Evolutionary conservation across 495 filamentous ascomycete species (phyloP).

Genomic region (Xylaria flabelliformis): DNA sequence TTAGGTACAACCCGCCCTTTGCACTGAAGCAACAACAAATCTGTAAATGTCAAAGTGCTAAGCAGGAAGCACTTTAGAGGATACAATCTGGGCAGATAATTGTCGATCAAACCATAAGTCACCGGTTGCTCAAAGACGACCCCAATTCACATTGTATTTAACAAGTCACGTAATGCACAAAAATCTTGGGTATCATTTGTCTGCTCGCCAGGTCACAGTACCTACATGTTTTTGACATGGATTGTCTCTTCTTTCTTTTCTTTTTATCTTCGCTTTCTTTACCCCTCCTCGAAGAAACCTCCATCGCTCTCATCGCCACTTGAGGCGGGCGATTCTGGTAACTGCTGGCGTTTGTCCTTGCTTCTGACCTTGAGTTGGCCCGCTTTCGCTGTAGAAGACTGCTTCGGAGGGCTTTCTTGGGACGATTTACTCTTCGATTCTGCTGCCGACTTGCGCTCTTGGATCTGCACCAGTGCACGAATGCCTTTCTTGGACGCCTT

Average conservation of each 20-base stretch:
- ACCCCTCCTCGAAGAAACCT: slow-evolving; percentile 41
- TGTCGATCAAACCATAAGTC: neutral
- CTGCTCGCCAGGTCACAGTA: slow-evolving; percentile 9
- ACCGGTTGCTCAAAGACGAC: neutral
- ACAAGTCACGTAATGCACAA: neutral
- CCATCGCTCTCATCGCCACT: slow-evolving; percentile 37
- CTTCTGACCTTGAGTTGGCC: slow-evolving; percentile 24
- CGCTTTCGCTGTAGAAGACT: slow-evolving; percentile 10
- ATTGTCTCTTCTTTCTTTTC: neutral
- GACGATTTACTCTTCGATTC: slow-evolving; percentile 17
- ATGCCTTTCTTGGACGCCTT: slow-evolving; percentile 67
- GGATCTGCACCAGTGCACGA: slow-evolving; percentile 30
- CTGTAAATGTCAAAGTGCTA: too few species aligned
- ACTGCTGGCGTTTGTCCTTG: slow-evolving; percentile 21
- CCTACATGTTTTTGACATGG: slow-evolving; percentile 8
- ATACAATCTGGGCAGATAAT: neutral
- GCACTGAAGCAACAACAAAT: neutral
- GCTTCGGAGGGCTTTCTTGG: slow-evolving; percentile 22
- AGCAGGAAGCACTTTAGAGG: too few species aligned
- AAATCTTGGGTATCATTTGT: slow-evolving; percentile 20
- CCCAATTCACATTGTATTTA: neutral
- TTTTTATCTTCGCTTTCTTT: neutral
- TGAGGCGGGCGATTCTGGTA: slow-evolving; percentile 14
- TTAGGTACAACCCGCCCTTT: neutral
- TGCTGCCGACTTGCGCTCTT: slow-evolving; percentile 33